These are phyloP conservation scores for Lachnellula suecica DNA, from an alignment of 2,329 filamentous ascomycete genomes.

Conservation along the genomic window DNA sequence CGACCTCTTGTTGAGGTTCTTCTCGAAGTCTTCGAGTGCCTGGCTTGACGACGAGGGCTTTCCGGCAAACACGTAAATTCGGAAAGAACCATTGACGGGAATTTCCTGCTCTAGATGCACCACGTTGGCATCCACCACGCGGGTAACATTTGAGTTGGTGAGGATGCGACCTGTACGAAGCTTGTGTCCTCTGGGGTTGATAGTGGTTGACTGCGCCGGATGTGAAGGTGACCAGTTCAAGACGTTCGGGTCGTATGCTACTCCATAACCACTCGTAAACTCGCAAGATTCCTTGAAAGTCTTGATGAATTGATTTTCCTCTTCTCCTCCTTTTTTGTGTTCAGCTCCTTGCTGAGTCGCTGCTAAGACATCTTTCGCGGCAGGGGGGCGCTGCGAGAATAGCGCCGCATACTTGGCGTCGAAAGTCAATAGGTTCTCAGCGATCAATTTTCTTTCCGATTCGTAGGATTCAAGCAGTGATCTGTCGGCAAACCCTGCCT, in stretches of 20 bases:
- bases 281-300: slow-evolving; percentile 90
- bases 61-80: slow-evolving; percentile 85
- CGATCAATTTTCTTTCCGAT: slow-evolving; percentile 78
- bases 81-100: slow-evolving; percentile 83
- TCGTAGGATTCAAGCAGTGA: slow-evolving; percentile 83
- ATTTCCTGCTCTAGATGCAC: slow-evolving; percentile 90
- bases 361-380: slow-evolving; percentile 69
- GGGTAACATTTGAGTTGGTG: slow-evolving; percentile 76
- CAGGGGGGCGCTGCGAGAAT: slow-evolving; percentile 77
- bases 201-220: slow-evolving; percentile 66
- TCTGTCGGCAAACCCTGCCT: slow-evolving; percentile 75
- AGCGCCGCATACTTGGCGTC: slow-evolving; percentile 88
- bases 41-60: slow-evolving; percentile 54
- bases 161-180: slow-evolving; percentile 75
- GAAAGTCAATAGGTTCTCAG: slow-evolving; percentile 81
- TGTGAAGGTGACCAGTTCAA: slow-evolving; percentile 82
- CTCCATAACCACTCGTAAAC: slow-evolving; percentile 90
- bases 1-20: slow-evolving; percentile 59
- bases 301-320: slow-evolving; percentile 80
- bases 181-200: slow-evolving; percentile 64
- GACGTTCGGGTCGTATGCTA: slow-evolving; percentile 77
- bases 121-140: slow-evolving; percentile 84
- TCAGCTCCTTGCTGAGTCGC: slow-evolving; percentile 47
- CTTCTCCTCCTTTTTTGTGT: slow-evolving; percentile 33
- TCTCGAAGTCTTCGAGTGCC: slow-evolving; percentile 70